Percentiles rank a stretch among this genome's conserved stretches.
phyloP scores from a whole-genome alignment of 805 yeast species.

The Metschnikowia colocasiae region DNA sequence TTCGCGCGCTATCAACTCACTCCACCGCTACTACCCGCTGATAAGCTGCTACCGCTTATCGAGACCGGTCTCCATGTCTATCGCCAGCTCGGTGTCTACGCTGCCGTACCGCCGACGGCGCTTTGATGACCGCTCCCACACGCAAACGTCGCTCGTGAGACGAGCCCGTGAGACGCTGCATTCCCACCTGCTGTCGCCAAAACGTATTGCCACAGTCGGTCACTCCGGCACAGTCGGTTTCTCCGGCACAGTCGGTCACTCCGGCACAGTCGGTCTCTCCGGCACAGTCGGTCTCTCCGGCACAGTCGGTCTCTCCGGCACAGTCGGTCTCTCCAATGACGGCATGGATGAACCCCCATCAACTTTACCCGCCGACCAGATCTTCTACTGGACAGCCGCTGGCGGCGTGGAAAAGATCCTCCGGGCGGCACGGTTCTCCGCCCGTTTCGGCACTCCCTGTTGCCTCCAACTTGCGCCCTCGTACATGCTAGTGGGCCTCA shows the following conservation, averaged over 20 bases:
- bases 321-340: no score
- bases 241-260: no score
- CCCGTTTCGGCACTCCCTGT: slow-evolving; percentile 23
- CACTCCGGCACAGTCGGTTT: no score
- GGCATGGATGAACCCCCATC: no score
- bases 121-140: slow-evolving; percentile 39
- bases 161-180: slow-evolving; percentile 1
- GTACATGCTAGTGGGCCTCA: slow-evolving; percentile 64
- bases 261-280: no score
- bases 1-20: no score
- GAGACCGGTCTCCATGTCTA: neutral
- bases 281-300: no score
- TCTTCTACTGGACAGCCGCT: slow-evolving; percentile 27
- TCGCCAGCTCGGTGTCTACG: slow-evolving; percentile 3
- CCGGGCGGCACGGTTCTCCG: slow-evolving; percentile 22
- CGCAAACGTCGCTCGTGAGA: slow-evolving; percentile 18
- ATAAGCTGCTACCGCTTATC: no score
- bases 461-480: slow-evolving; percentile 26
- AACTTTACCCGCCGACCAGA: no score
- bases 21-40: no score
- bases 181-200: neutral
- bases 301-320: no score
- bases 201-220: no score
- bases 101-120: slow-evolving; percentile 13
- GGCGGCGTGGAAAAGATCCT: slow-evolving; percentile 19